These are phyloP conservation scores for Gymnopilus junonius DNA, from an alignment of 768 basidiomycete genomes.

Conservation along the genomic window DNA sequence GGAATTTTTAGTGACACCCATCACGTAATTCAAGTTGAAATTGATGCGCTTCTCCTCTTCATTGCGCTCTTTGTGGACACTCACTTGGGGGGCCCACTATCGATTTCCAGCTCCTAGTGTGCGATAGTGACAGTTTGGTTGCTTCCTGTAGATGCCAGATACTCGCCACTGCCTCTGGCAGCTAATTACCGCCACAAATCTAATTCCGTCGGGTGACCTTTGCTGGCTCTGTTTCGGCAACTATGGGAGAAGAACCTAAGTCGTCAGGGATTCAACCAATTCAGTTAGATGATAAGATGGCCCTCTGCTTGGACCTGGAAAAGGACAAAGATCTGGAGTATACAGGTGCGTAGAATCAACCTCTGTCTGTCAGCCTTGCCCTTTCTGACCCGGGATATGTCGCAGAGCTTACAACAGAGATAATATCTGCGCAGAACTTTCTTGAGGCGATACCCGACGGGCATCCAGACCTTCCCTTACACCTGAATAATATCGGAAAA, in stretches of 20 bases:
- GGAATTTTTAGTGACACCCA: not conserved
- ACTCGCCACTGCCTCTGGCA: no score
- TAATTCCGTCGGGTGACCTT: no score
- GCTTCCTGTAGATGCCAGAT: not conserved
- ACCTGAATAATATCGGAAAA: constrained; percentile 5
- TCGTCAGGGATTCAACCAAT: no score
- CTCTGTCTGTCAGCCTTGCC: not conserved
- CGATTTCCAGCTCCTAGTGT: not conserved
- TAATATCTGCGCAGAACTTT: not conserved
- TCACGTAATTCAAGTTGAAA: not conserved
- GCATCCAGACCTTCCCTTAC: not conserved
- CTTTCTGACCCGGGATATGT: not conserved
- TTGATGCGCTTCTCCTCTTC: not conserved
- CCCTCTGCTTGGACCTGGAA: not conserved
- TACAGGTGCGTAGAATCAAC: not conserved
- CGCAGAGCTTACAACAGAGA: not conserved
- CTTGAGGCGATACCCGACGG: not conserved
- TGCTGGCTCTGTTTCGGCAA: no score
- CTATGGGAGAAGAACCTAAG: no score
- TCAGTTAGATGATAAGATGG: no score
- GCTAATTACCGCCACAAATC: no score
- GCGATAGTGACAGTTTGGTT: not conserved
- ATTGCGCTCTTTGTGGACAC: not conserved
- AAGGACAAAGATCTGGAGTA: not conserved
- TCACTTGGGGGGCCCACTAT: not conserved